Percentiles rank a stretch among this genome's conserved stretches.
These are phyloP conservation scores for Plasmodium relictum DNA, from an alignment of 169 alveolate species.

Conservation along the genomic window DNA sequence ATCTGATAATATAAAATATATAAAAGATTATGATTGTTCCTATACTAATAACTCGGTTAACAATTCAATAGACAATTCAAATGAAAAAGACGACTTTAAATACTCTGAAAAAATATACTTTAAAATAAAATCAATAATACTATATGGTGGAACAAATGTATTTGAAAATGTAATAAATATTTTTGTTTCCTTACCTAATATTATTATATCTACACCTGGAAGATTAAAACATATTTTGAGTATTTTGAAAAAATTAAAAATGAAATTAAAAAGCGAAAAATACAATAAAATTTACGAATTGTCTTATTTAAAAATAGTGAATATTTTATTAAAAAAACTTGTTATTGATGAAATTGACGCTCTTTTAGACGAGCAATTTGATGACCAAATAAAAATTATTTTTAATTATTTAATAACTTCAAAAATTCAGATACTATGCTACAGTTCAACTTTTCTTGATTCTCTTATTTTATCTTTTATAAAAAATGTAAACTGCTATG, in stretches of 20 bases:
- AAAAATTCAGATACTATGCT: constrained; percentile 21
- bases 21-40: background rate
- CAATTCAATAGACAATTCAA: background rate
- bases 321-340: constrained; percentile 16
- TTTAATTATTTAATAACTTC: constrained; percentile 17
- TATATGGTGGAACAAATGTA: constrained; percentile 63
- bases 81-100: background rate
- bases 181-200: constrained; percentile 25
- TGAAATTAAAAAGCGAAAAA: background rate
- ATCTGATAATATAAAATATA: background rate
- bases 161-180: constrained; percentile 2
- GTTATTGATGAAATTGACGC: constrained; percentile 66
- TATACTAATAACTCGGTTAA: background rate
- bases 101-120: background rate
- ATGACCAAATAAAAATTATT: constrained; percentile 27
- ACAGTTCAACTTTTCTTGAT: constrained; percentile 42
- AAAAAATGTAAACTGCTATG: background rate
- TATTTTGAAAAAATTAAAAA: background rate
- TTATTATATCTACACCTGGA: constrained; percentile 70
- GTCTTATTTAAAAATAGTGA: constrained; percentile 6
- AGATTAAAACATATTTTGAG: constrained; percentile 49
- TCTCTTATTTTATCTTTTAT: background rate
- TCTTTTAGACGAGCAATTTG: constrained; percentile 41
- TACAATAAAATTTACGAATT: background rate
- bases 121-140: constrained; percentile 28